Base-by-base conservation (phyloP, 768 basidiomycete genomes). In the Mycena olivaceomarginata region DNA sequence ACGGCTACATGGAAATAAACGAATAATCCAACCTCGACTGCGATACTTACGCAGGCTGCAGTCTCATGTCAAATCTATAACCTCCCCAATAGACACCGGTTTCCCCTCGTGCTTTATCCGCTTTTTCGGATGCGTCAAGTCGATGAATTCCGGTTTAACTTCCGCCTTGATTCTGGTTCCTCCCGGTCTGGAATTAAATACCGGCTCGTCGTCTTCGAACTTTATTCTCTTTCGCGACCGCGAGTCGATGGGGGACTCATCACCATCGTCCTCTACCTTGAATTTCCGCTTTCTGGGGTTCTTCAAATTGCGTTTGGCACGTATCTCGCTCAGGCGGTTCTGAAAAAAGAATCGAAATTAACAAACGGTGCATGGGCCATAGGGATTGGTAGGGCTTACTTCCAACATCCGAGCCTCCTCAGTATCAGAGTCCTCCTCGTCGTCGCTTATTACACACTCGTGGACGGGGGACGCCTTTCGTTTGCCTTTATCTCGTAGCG, bases 11-110 rank as follows among this genome's bases (percentile, higher is more conserved):
- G 31, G 31, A 31, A 31, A 31, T 31, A 31, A 31, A 31, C 31
- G 31, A 31, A 31, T 4, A 31, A 31, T 31, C 31, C 31, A 31
- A 31, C 31, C 31, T 31, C 31, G 31, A 31, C 2, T 31, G 31
- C 31, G 31, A 31, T 31, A 31, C 31, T 77, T 18, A 69, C 73
- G 71, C 43, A 45, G 15, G 15, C 15, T 64, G 18, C 39, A 62
- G 60, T 64, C 20, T 63, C 48, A 75, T 40, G 82, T 82, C 37
- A 83, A 66, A 63, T 83, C 79, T 45, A 83, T 83, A 31, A 82
- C 63, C 53, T 82, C 81, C 13, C 72, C 59, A 57, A 70, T 22
- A 22, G 80, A 70, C 25, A 60, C 57, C 22, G 75, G 40, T 9
- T 68, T 56, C 7, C 60, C 59, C 25, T 70, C 60, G 2, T 25